These are phyloP conservation scores for Chaetomidium leptoderma DNA, from an alignment of 495 filamentous ascomycete genomes.

Conservation along the genomic window DNA sequence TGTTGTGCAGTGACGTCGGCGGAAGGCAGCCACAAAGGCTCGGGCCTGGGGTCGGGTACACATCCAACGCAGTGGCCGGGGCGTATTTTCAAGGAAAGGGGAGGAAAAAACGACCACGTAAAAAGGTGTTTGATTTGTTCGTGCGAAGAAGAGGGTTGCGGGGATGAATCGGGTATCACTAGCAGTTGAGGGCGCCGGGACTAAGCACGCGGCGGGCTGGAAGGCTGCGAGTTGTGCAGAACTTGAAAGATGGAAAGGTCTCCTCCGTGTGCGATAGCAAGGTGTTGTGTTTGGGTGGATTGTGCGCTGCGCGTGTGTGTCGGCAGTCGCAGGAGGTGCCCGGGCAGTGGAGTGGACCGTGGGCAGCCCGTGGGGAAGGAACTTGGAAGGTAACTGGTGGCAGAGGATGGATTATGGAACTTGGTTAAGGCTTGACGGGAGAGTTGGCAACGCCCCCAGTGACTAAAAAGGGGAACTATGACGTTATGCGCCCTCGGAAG, in stretches of 20 bases:
- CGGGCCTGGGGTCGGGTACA: conserved; percentile 11
- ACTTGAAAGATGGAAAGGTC: too few relatives aligned
- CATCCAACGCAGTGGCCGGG: conserved; percentile 10
- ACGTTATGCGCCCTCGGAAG: conserved; percentile 24
- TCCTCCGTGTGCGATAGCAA: too few relatives aligned
- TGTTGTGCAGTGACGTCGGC: conserved; percentile 15
- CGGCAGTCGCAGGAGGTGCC: not conserved
- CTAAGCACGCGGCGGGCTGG: too few relatives aligned
- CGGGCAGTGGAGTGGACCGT: not conserved
- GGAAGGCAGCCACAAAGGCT: conserved; percentile 12
- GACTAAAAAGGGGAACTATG: conserved; percentile 29
- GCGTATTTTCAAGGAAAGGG: not conserved
- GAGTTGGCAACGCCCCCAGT: conserved; percentile 29
- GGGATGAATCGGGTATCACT: too few relatives aligned
- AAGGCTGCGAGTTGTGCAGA: too few relatives aligned
- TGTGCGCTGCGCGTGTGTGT: not conserved
- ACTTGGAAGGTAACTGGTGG: not conserved
- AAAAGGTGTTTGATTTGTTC: too few relatives aligned
- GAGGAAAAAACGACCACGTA: too few relatives aligned
- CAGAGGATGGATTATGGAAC: not conserved
- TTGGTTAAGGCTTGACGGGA: conserved; percentile 7
- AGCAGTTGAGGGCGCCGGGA: too few relatives aligned
- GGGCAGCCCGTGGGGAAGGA: not conserved
- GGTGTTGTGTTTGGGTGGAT: not conserved
- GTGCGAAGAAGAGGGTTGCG: too few relatives aligned